A percentile compares a stretch with the other conserved stretches of the same genome.
Evolutionary conservation across 345 rosid genomes (phyloP).

Genomic region (Odontarrhena argentea): DNA sequence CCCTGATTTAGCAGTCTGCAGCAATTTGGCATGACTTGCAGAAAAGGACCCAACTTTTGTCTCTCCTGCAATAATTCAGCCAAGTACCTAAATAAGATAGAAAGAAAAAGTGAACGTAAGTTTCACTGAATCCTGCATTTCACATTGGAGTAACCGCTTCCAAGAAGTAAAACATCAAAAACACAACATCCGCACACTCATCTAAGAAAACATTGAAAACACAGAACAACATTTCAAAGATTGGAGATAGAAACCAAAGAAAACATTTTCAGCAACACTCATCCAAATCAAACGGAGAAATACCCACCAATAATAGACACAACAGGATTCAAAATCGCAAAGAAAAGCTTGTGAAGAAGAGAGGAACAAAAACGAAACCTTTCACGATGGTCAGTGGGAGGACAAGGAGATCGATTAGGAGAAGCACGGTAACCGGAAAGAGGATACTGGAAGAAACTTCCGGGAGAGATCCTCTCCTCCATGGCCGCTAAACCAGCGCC

Average conservation of each 20-base stretch:
- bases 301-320: constrained; percentile 6
- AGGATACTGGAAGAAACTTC: constrained; percentile 87
- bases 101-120: not conserved
- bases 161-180: not conserved
- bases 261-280: not conserved
- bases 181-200: not conserved
- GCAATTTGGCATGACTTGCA: constrained; percentile 71
- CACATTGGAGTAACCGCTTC: not conserved
- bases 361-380: constrained; percentile 48
- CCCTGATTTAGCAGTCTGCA: constrained; percentile 84
- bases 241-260: too few species aligned
- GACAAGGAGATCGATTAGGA: constrained; percentile 73
- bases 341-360: not conserved
- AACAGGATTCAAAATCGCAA: not conserved
- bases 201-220: constrained; percentile 1
- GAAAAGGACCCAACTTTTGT: constrained; percentile 76
- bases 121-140: not conserved
- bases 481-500: constrained; percentile 45
- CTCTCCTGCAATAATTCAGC: constrained; percentile 84
- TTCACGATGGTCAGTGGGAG: constrained; percentile 66
- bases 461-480: constrained; percentile 86
- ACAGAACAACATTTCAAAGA: not conserved
- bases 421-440: constrained; percentile 81
- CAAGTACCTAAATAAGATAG: constrained; percentile 61
- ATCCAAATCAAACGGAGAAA: constrained; percentile 2